These are phyloP conservation scores for Rhodofomes roseus DNA, from an alignment of 1,284 basidiomycete species.

Conservation along the genomic window DNA sequence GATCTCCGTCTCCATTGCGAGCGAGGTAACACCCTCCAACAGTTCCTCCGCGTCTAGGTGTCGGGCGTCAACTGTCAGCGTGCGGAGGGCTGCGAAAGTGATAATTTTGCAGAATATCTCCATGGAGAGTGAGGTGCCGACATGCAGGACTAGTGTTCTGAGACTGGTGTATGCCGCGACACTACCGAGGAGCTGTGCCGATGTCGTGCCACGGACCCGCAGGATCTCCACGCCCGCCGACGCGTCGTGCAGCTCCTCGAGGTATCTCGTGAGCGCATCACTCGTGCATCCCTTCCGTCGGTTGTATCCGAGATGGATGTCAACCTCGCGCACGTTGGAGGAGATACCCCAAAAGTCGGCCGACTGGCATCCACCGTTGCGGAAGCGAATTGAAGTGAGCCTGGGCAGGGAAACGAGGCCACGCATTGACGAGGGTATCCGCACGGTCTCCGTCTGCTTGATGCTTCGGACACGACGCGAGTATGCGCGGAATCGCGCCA, in stretches of 20 bases:
- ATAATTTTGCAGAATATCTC: slow-evolving; percentile 40
- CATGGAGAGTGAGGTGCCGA: slow-evolving; percentile 38
- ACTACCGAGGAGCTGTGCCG: slow-evolving; percentile 31
- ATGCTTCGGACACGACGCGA: slow-evolving; percentile 46
- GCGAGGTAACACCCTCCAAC: neutral
- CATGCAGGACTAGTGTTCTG: slow-evolving; percentile 39
- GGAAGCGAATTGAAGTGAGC: slow-evolving; percentile 15
- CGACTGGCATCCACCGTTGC: slow-evolving; percentile 1
- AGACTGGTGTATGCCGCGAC: slow-evolving; percentile 38
- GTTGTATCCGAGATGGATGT: slow-evolving; percentile 3
- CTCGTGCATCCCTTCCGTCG: neutral
- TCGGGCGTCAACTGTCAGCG: slow-evolving; percentile 47
- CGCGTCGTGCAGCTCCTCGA: slow-evolving; percentile 5
- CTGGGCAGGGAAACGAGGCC: slow-evolving; percentile 11
- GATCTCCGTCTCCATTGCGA: slow-evolving; percentile 1
- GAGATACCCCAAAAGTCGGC: slow-evolving; percentile 3
- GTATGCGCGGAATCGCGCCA: slow-evolving; percentile 37
- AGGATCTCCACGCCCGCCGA: slow-evolving; percentile 34
- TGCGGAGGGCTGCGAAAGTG: slow-evolving; percentile 37
- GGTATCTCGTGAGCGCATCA: slow-evolving; percentile 5
- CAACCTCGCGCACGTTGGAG: slow-evolving; percentile 1
- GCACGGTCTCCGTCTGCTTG: slow-evolving; percentile 8
- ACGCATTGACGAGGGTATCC: slow-evolving; percentile 9
- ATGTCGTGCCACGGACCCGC: slow-evolving; percentile 43
- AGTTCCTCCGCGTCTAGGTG: slow-evolving; percentile 30